Evolutionary conservation across 352 stramenopile species (phyloP).

Genomic region (Phytophthora sojae): DNA sequence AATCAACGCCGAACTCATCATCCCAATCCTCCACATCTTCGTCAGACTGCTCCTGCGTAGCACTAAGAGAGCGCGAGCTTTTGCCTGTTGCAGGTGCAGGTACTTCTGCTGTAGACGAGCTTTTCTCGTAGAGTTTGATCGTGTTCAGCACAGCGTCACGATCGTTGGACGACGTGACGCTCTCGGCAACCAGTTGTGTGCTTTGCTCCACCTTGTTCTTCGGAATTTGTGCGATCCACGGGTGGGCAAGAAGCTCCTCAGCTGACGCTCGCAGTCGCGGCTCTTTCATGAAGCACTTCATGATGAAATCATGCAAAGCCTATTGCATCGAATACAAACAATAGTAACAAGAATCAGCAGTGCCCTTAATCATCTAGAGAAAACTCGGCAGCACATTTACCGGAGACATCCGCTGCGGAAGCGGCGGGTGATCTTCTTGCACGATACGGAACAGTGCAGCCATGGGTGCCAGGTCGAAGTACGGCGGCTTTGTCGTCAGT

Average conservation of each 20-base stretch:
- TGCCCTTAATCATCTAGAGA: not conserved
- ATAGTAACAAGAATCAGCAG: not conserved
- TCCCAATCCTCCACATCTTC: conserved; percentile 86
- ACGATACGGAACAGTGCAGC: conserved; percentile 94
- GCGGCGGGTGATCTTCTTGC: conserved; percentile 91
- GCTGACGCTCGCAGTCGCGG: conserved; percentile 81
- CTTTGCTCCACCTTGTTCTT: conserved; percentile 91
- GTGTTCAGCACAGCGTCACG: conserved; percentile 86
- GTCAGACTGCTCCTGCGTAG: conserved; percentile 43
- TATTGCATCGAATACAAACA: conserved; percentile 26
- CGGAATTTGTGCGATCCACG: conserved; percentile 92
- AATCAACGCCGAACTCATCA: conserved; percentile 78
- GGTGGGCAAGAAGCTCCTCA: conserved; percentile 87
- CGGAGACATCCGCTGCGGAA: conserved; percentile 90
- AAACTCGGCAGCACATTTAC: conserved; percentile 31
- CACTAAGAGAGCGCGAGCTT: conserved; percentile 26
- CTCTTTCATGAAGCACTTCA: conserved; percentile 95
- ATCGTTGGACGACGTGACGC: conserved; percentile 79
- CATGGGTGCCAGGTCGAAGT: conserved; percentile 93
- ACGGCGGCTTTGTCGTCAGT: conserved; percentile 93
- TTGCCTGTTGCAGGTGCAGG: conserved; percentile 23
- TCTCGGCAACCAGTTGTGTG: conserved; percentile 79
- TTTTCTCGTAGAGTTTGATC: conserved; percentile 86
- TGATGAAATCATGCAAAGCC: conserved; percentile 92
- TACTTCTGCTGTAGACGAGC: conserved; percentile 43